phyloP scores from a whole-genome alignment of 495 filamentous ascomycete genomes.

The Apiosordaria backusii region DNA sequence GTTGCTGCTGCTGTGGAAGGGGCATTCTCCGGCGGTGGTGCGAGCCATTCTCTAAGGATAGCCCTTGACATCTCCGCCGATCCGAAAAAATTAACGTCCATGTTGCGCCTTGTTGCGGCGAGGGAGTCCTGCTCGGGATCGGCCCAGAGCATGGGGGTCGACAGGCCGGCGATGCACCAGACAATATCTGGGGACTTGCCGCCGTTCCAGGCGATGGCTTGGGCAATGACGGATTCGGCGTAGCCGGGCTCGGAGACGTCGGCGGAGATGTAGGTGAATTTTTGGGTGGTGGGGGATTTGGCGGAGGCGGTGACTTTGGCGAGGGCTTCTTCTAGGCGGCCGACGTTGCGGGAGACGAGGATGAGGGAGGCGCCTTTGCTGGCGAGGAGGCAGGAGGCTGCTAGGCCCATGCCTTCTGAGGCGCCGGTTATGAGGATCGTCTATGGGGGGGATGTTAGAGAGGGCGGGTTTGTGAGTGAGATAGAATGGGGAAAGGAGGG shows the following conservation, averaged over 20 bases:
- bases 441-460: constrained; percentile 38
- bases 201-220: constrained; percentile 81
- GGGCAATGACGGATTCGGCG: constrained; percentile 61
- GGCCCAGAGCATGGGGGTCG: constrained; percentile 69
- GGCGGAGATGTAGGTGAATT: constrained; percentile 78
- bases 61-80: constrained; percentile 82
- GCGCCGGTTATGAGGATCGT: constrained; percentile 86
- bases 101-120: constrained; percentile 66
- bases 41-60: constrained; percentile 57
- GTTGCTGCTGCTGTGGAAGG: constrained; percentile 16
- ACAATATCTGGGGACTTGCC: constrained; percentile 73
- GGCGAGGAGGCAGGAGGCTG: constrained; percentile 67
- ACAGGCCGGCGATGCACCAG: constrained; percentile 84
- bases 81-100: constrained; percentile 90
- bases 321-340: constrained; percentile 71
- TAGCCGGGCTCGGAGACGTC: constrained; percentile 72
- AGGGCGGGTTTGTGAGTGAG: not conserved
- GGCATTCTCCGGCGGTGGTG: constrained; percentile 39
- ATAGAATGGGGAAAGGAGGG: not conserved
- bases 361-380: constrained; percentile 82
- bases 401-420: constrained; percentile 87
- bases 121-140: constrained; percentile 64
- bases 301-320: constrained; percentile 61
- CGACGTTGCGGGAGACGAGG: constrained; percentile 72
- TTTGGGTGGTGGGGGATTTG: constrained; percentile 58